Conservation (phyloP, 371 early-diverging fungal genomes). For the Mortierella sp. region DNA sequence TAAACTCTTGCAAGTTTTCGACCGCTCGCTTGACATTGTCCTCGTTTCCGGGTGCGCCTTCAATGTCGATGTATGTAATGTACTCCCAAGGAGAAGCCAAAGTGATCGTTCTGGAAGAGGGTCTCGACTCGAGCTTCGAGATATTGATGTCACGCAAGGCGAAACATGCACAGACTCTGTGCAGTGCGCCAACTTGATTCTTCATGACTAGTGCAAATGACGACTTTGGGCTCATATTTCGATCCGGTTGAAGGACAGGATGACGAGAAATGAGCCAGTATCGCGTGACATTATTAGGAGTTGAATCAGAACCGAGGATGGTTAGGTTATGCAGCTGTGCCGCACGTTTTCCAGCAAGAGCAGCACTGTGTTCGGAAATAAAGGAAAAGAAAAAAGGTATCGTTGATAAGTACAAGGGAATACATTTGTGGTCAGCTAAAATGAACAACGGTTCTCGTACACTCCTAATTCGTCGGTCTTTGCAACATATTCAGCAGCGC, state of each 20-base stretch:
- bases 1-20: constrained; percentile 46
- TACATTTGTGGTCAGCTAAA: neutral
- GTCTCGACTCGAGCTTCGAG: constrained; percentile 50
- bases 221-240: constrained; percentile 48
- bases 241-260: constrained; percentile 42
- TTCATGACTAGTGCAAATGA: constrained; percentile 52
- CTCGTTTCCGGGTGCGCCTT: constrained; percentile 45
- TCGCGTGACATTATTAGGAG: constrained; percentile 49
- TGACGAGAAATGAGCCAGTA: constrained; percentile 50
- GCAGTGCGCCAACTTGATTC: constrained; percentile 46
- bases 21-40: constrained; percentile 44
- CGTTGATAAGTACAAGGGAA: neutral
- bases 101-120: constrained; percentile 40
- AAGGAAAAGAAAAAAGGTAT: neutral
- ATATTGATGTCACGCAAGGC: constrained; percentile 53
- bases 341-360: constrained; percentile 39
- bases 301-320: constrained; percentile 42
- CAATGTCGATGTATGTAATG: constrained; percentile 49
- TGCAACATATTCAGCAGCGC: constrained; percentile 46
- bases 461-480: constrained; percentile 33
- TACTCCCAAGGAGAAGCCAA: constrained; percentile 47
- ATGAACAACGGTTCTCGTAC: constrained; percentile 10
- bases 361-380: constrained; percentile 26
- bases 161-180: constrained; percentile 43
- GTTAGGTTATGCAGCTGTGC: constrained; percentile 29